Evolutionary conservation across 2,329 filamentous ascomycete species (phyloP).

Genomic region (Pseudonectria foliicola): DNA sequence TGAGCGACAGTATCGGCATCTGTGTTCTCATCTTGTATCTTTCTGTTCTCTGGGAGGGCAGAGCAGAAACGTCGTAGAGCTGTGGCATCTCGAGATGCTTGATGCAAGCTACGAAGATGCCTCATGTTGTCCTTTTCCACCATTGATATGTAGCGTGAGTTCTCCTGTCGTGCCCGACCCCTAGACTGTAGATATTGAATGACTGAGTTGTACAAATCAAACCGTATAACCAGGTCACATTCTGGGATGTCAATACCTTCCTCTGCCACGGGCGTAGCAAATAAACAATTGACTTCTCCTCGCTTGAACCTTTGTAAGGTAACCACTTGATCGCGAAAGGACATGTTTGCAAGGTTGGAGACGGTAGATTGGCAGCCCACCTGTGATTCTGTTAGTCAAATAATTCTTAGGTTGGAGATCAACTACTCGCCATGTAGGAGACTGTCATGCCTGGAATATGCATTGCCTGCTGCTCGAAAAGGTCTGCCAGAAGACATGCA

Average conservation of each 20-base stretch:
- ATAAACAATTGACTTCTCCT: constrained; percentile 55
- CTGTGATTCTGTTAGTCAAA: constrained; percentile 11
- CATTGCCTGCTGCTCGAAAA: constrained; percentile 53
- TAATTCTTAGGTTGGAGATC: too few species aligned
- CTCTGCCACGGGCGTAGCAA: constrained; percentile 61
- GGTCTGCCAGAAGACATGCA: constrained; percentile 62
- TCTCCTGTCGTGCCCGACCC: constrained; percentile 70
- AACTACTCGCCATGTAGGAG: constrained; percentile 51
- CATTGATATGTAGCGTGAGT: constrained; percentile 82
- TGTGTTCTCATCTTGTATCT: constrained; percentile 27
- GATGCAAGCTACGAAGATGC: constrained; percentile 50
- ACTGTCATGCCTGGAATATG: constrained; percentile 51
- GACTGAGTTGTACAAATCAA: constrained; percentile 81
- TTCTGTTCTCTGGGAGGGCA: constrained; percentile 65
- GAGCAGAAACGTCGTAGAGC: constrained; percentile 71
- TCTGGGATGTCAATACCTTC: constrained; percentile 63
- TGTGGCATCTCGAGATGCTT: constrained; percentile 54
- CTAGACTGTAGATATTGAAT: constrained; percentile 94
- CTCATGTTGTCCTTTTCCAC: constrained; percentile 60
- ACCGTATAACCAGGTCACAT: constrained; percentile 63
- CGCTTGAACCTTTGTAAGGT: constrained; percentile 59
- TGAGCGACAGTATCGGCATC: constrained; percentile 9
- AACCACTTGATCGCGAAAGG: constrained; percentile 66
- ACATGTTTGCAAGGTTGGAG: constrained; percentile 52
- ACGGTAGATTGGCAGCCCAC: constrained; percentile 23